Evolutionary conservation across 2,329 filamentous ascomycete species (phyloP), one percentile per base, ranked within the genome.

Genomic region (Onygena corvina): DNA sequence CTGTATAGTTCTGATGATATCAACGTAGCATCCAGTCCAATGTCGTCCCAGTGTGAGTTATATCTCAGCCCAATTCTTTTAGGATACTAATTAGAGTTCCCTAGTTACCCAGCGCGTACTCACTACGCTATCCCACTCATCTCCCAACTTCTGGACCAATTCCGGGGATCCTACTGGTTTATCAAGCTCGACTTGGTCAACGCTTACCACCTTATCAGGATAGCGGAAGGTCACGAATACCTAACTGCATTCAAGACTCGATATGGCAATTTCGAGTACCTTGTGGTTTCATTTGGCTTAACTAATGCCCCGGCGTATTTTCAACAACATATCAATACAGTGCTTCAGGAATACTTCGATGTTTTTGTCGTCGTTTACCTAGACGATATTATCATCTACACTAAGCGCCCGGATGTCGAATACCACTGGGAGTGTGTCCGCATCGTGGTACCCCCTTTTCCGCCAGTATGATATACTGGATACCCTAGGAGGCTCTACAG

Each of bases 261-360:
- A 27, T 63, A 57, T 47, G 51, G 56, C 6, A 51, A 58, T 1
- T 65, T 54, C 51, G 48, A 65, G 46, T 64, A 60, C 27, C n/a
- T 52, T 18, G 55, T 65, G 1, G 61, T 58, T 44, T 54, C 53
- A 1, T 63, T 65, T 55, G 48, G 60, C 9, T 36, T 61, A 12
- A 53, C 50, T 12, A 61, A 60, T 42, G 52, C 30, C n/a, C 30
- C 30, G n/a, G 30, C 30, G n/a, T n/a, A 31, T 31, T 31, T 31
- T n/a, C 30, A 31, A n/a, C 30, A n/a, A n/a, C n/a, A n/a, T n/a
- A n/a, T n/a, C n/a, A n/a, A n/a, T n/a, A n/a, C n/a, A n/a, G n/a
- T n/a, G 20, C 47, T 60, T 48, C 29, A 18, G 20, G 48, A 46
- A 27, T 50, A 29, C n/a, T 50, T 52, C 33, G 44, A 60, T 47